These are phyloP conservation scores for Debaryomyces sp. DNA, from an alignment of 1,139 yeast species.

Conservation along the genomic window DNA sequence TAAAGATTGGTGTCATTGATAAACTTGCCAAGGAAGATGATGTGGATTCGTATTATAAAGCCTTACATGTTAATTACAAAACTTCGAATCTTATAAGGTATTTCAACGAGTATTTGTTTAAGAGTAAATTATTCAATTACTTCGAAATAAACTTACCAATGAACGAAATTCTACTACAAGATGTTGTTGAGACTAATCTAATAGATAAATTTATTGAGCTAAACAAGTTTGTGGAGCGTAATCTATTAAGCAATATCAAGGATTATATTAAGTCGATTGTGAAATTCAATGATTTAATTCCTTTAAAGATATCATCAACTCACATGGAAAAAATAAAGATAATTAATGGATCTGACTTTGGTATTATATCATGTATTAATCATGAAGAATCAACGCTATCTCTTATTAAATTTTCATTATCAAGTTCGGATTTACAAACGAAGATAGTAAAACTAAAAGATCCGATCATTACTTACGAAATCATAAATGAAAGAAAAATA, in stretches of 20 bases:
- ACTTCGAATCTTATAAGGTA: conserved; percentile 33
- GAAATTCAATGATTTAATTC: conserved; percentile 8
- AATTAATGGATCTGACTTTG: conserved; percentile 3
- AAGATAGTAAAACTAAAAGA: conserved; percentile 1
- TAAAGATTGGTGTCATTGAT: conserved; percentile 39
- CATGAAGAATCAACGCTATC: neutral
- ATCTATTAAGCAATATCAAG: conserved; percentile 16
- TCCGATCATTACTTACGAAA: conserved; percentile 15
- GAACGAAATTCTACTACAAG: conserved; percentile 18
- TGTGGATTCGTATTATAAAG: conserved; percentile 26
- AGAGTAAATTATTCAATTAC: conserved; percentile 26
- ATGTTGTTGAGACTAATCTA: conserved; percentile 10
- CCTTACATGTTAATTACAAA: conserved; percentile 20
- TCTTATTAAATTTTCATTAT: conserved; percentile 8
- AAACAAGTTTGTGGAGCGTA: conserved; percentile 12
- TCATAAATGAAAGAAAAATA: conserved; percentile 15
- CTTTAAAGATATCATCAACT: conserved; percentile 6
- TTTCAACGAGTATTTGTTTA: conserved; percentile 29
- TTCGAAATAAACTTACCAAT: conserved; percentile 22
- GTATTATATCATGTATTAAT: conserved; percentile 10
- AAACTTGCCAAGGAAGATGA: conserved; percentile 41
- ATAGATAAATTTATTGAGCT: conserved; percentile 11
- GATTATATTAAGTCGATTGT: conserved; percentile 17
- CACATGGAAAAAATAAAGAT: conserved; percentile 3
- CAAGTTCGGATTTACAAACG: conserved; percentile 2